phyloP scores from a whole-genome alignment of 2,329 filamentous ascomycete genomes.

The Daldinia sp. region DNA sequence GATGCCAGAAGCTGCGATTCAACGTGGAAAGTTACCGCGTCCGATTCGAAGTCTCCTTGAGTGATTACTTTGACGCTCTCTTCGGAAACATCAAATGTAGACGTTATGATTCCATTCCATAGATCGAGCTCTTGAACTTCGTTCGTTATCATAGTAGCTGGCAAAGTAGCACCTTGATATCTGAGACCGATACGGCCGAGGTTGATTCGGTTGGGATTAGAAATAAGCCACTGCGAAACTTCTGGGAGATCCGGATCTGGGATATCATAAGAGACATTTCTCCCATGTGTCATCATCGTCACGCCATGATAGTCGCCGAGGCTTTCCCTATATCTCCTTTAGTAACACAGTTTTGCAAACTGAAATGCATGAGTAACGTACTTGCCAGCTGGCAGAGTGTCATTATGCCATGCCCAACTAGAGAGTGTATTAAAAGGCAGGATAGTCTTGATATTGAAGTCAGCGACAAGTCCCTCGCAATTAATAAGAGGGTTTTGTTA shows the following conservation, averaged over 20 bases:
- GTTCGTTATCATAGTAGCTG: slow-evolving; percentile 47
- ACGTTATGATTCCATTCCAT: slow-evolving; percentile 56
- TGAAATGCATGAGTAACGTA: slow-evolving; percentile 18
- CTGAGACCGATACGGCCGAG: slow-evolving; percentile 58
- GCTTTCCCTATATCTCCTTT: slow-evolving; percentile 42
- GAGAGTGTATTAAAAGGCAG: slow-evolving; percentile 49
- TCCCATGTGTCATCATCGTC: slow-evolving; percentile 52
- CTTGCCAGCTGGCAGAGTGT: slow-evolving; percentile 54
- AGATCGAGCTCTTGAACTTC: slow-evolving; percentile 54
- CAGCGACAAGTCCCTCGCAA: not conserved
- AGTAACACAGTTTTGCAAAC: not conserved
- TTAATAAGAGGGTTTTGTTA: not conserved
- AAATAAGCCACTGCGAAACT: slow-evolving; percentile 65
- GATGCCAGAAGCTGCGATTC: slow-evolving; percentile 53
- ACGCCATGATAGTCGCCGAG: slow-evolving; percentile 53
- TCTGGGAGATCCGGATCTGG: slow-evolving; percentile 53
- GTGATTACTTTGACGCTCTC: slow-evolving; percentile 53
- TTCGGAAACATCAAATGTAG: slow-evolving; percentile 52
- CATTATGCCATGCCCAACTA: slow-evolving; percentile 51
- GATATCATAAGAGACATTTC: slow-evolving; percentile 55
- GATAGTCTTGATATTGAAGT: slow-evolving; percentile 39
- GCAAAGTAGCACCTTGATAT: slow-evolving; percentile 52
- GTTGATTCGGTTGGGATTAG: slow-evolving; percentile 61
- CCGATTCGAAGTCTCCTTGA: slow-evolving; percentile 55
- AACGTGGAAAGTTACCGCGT: slow-evolving; percentile 54